Base-by-base conservation (phyloP, 208 protist species). In the Crithidia mellificae region DNA sequence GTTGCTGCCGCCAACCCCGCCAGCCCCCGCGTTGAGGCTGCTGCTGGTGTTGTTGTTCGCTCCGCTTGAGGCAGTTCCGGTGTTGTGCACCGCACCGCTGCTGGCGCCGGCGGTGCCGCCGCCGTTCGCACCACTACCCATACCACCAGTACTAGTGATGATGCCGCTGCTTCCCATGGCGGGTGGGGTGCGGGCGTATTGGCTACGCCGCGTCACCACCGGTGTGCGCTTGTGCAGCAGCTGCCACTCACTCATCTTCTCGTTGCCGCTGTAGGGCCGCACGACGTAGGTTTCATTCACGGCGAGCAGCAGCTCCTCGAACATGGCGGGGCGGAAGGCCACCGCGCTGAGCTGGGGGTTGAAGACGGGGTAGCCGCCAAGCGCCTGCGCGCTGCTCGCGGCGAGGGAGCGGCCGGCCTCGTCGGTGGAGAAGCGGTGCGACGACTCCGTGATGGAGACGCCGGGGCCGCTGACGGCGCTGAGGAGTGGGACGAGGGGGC, bases 271-370 rank as follows among this genome's bases (percentile, higher is more conserved):
- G 57, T 85, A 85, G 29, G 74, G 70, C 36, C 30, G 56, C 41
- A 70, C 67, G 6, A 73, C 68, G 67, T 76, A 81, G 14, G 59
- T 30, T 46, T 80, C 80, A 50, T 82, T 79, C 5, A 85, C 80
- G 36, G 71, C 52, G 53, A 68, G 54, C 14, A 77, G 47, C 52
- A 85, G 58, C 56, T 78, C 75, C 25, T 85, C 76, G 50, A 85
- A 81, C 59, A 81, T 74, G 25, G 63, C 63, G 5, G 63, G 64
- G 9, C 68, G 68, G 34, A 85, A 85, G 24, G 63, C 49, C 17
- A 81, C 75, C 25, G 53, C 34, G 36, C 41, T 25, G 32, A 85
- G 72, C 9, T 71, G 63, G 9, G 17, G 58, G 44, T 85, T 81
- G 61, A 82, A 81, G 27, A 72, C 51, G 6, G 80, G 75, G 52